Base-by-base conservation (phyloP, 352 stramenopile species). In the Phytophthora meadii region DNA sequence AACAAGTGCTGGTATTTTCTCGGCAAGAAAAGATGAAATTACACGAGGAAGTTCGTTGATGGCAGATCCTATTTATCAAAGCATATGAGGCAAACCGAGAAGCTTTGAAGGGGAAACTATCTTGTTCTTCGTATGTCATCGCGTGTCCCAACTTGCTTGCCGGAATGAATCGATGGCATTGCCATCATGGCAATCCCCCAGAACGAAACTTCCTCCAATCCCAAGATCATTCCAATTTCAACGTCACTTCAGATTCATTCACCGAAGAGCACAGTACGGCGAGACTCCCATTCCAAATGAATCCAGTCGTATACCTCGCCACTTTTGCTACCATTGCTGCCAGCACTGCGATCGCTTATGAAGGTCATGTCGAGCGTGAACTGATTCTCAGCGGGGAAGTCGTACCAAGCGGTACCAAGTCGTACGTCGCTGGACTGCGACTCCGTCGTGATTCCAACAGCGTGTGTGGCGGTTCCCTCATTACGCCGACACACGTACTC, bases 361-460 rank as follows among this genome's bases (percentile, higher is more conserved):
- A 30, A 6, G 28, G 4, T 12, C 17, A 65, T 19, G 32, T 60
- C 9, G 24, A 70, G 17, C 61, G 61, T 5, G 15, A 65, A n/a
- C 47, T 70, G 6, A 61, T 89, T 19, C 40, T 89, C 12, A 68
- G 80, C 17, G 74, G 71, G 2, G 70, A 68, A 1, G 49, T 70
- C 1, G 70, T 84, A 12, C 75, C 72, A 0, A 36, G 48, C 1
- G 69, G 70, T 15, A 72, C 48, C 46, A 77, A 77, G 52, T 79
- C 68, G 12, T 88, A 79, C 42, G 51, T 57, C 1, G 30, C 51
- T 10, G 61, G 70, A 15, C 51, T 81, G 0, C 57, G 62, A 5
- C 3, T 41, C 25, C 32, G 28, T 4, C 15, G 25, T 12, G 54
- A 63, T 28, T 60, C 19, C 40, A 19, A 62, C 24, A 71, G 2